Evolutionary conservation across 2,329 filamentous ascomycete genomes (phyloP), one percentile per base, ranked within the genome.

Genomic region (Cladobotryum protrusum): DNA sequence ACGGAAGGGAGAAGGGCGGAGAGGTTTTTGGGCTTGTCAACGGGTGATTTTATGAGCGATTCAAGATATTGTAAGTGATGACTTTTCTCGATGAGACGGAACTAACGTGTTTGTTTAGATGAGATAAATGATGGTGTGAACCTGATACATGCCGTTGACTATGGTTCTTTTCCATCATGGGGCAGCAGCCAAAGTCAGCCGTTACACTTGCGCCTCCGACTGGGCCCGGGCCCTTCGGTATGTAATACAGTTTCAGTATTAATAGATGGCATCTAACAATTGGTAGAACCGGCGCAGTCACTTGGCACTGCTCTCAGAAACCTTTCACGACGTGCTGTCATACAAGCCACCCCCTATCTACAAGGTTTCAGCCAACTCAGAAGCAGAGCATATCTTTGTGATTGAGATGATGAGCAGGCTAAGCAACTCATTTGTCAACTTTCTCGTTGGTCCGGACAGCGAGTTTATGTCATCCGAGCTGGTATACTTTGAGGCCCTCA

Each of bases 201-300:
- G 0, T 63, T 79, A 2, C 67, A 76, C 39, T 61, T 73, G 12
- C 63, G 71, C 2, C 62, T 81, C 5, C 64, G 71, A n/a, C 60
- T 78, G 18, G 79, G 79, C 0, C 78, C 79, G 3, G 64, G 66
- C 1, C 71, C 73, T 36, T 77, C 77, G 12, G 78, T 81, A 65
- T 45, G 72, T 63, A 15, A 13, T 8, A 32, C 40, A 7, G 5
- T 3, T 20, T 17, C 2, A 8, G 24, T 29, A 8, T 29, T 29
- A 9, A 29, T 29, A 8, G 24, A 29, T 29, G 24, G 24, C 24
- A 29, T 17, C 51, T 45, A 29, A 50, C 14, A 20, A 43, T 19
- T 2, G 4, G 3, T 52, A 81, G 77, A 73, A 73, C 52, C 63
- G 63, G 2, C 74, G 79, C 2, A 69, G 69, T 2, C 79, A 79